Evolutionary conservation across 1,139 yeast species (phyloP), one percentile per base, ranked within the genome.

Genomic region (Maudiozyma humilis): DNA sequence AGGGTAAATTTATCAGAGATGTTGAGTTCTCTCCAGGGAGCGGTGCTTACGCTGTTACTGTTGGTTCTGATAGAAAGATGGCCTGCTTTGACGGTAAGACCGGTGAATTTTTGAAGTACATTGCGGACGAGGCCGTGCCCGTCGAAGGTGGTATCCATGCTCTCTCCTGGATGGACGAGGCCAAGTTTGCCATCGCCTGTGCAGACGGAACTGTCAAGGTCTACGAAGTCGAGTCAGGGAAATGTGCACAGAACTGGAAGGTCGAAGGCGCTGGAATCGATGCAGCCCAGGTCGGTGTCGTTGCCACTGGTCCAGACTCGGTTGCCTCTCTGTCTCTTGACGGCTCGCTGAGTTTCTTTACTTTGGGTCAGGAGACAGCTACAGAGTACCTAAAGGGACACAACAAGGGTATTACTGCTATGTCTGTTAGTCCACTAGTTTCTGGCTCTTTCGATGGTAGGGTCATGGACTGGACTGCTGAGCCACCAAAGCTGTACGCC

Each of bases 391-490:
- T 88, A 16, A 60, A 67, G 43, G 96, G 97, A 16, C 97, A 91
- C 57, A 96, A 88, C 62, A 78, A 79, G 54, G 73, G 88, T 16
- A 74, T 91, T 45, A 85, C 96, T 1, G 70, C 83, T 0, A 59
- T 79, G 33, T 62, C 75, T 1, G 57, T 69, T 4, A 56, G 58
- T 55, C 63, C 64, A 38, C 36, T 58, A 12, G 57, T 63, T 1
- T 75, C 93, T 4, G 96, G 96, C n/a, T 79, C 91, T 14, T 78
- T 85, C 44, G 96, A 89, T 61, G 96, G 97, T 16, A 67, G 75
- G 41, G 63, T 86, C n/a, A 66, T 74, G 46, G 63, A 71, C 47
- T 85, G 95, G 93, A 49, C 59, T 1, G 55, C 62, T 1, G 71
- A 69, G n/a, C 51, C 50, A 2, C 67, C 76, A 3, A 55, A 63